These are phyloP conservation scores for Skeletonema costatum DNA, from an alignment of 108 stramenopile genomes.

Conservation along the genomic window DNA sequence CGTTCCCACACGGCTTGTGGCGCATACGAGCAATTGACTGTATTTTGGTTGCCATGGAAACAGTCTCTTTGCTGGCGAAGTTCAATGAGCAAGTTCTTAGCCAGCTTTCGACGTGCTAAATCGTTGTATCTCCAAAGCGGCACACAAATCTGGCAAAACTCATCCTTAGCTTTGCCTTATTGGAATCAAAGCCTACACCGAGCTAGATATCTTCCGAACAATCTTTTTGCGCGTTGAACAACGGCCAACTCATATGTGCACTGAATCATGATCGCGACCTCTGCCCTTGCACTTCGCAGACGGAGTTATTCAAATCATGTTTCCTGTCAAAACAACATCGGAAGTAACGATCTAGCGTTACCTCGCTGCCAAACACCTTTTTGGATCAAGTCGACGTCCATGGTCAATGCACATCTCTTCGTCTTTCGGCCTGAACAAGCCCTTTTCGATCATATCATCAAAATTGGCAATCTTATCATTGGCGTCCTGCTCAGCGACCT, in stretches of 20 bases:
- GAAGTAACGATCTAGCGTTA: constrained; percentile 22
- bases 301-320: background rate
- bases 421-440: background rate
- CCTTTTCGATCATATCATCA: background rate
- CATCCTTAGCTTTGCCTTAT: background rate
- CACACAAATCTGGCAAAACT: constrained; percentile 6
- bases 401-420: constrained; percentile 17
- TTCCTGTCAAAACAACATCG: constrained; percentile 19
- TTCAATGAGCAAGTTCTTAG: background rate
- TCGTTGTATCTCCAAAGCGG: constrained; percentile 26
- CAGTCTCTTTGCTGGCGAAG: constrained; percentile 7
- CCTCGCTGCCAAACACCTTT: constrained; percentile 39
- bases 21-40: constrained; percentile 23
- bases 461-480: background rate
- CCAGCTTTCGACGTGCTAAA: constrained; percentile 11
- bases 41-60: constrained; percentile 27
- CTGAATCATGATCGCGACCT: constrained; percentile 37
- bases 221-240: constrained; percentile 40
- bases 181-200: background rate
- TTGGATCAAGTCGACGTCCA: constrained; percentile 43
- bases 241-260: constrained; percentile 28
- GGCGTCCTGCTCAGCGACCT: constrained; percentile 22
- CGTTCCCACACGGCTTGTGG: background rate
- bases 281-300: constrained; percentile 14
- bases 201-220: constrained; percentile 15